Conservation (phyloP, 73 alveolate genomes). For the Halteria grandinella region DNA sequence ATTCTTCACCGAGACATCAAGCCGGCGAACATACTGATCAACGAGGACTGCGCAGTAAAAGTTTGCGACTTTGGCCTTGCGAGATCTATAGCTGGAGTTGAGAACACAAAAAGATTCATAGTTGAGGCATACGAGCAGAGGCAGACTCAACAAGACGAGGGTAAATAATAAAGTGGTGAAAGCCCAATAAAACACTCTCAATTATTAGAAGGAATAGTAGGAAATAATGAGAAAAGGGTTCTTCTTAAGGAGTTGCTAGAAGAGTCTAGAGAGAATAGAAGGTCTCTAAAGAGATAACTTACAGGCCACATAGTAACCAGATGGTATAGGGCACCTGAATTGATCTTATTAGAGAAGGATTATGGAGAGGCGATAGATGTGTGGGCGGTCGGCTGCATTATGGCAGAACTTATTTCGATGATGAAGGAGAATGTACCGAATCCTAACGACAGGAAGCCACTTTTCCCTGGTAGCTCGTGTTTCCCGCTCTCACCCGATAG, state of each 20-base stretch:
- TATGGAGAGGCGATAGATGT: constrained; percentile 82
- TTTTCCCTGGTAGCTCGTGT: constrained; percentile 90
- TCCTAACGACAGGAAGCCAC: constrained; percentile 80
- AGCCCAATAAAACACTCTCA: background rate
- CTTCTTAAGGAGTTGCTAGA: background rate
- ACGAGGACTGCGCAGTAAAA: constrained; percentile 81
- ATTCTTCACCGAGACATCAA: constrained; percentile 80
- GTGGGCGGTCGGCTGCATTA: constrained; percentile 84
- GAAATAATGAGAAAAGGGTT: background rate
- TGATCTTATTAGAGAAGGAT: constrained; percentile 78
- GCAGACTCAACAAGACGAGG: background rate
- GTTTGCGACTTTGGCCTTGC: constrained; percentile 94
- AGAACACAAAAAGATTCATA: constrained; percentile 48
- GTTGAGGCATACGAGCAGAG: background rate
- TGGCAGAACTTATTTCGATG: constrained; percentile 80
- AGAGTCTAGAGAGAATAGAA: constrained; percentile 44
- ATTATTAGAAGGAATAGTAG: background rate
- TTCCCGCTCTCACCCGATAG: constrained; percentile 86
- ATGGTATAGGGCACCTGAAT: constrained; percentile 87
- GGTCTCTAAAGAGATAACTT: constrained; percentile 69
- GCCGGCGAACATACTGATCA: constrained; percentile 74
- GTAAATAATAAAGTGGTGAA: background rate
- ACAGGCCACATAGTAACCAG: constrained; percentile 96
- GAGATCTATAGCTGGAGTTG: constrained; percentile 82
- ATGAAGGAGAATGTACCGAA: constrained; percentile 78